Percentiles rank a stretch among this genome's conserved stretches.
These are phyloP conservation scores for Nicotiana knightiana DNA, from an alignment of 257 asterid genomes.

Conservation along the genomic window DNA sequence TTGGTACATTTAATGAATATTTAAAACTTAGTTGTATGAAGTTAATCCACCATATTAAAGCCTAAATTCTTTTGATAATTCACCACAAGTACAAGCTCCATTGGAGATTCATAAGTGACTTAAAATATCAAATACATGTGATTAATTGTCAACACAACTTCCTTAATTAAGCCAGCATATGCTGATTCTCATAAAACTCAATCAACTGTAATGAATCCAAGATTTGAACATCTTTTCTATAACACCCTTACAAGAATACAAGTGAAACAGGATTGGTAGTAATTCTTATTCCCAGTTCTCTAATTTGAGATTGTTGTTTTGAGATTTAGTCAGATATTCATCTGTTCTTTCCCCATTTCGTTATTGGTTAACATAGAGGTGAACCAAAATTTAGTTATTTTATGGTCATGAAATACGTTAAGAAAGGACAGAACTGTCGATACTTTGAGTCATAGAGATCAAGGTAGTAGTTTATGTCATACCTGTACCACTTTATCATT, in stretches of 20 bases:
- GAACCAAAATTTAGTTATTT: not conserved
- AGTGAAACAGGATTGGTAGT: not conserved
- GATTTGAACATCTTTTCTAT: not conserved
- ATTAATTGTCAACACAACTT: not conserved
- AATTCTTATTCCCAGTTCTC: not conserved
- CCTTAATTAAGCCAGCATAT: not conserved
- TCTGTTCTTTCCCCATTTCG: not conserved
- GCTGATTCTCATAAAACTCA: not conserved
- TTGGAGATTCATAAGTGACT: not conserved
- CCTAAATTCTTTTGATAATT: not conserved
- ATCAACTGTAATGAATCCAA: not conserved
- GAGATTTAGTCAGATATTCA: not conserved
- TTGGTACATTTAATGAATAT: not conserved
- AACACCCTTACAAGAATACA: not conserved
- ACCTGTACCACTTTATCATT: slow-evolving; percentile 48
- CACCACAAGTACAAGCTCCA: not conserved
- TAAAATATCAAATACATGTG: not conserved
- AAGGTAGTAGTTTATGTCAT: slow-evolving; percentile 18
- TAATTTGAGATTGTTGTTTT: not conserved
- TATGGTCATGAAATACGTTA: not conserved
- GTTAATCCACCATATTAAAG: not conserved
- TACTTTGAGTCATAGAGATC: slow-evolving; percentile 7
- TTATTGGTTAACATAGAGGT: not conserved
- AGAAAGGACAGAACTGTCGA: slow-evolving; percentile 5
- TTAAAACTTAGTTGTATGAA: not conserved